Base-by-base conservation (phyloP, 495 filamentous ascomycete genomes). In the Trichoderma asperelloides region DNA sequence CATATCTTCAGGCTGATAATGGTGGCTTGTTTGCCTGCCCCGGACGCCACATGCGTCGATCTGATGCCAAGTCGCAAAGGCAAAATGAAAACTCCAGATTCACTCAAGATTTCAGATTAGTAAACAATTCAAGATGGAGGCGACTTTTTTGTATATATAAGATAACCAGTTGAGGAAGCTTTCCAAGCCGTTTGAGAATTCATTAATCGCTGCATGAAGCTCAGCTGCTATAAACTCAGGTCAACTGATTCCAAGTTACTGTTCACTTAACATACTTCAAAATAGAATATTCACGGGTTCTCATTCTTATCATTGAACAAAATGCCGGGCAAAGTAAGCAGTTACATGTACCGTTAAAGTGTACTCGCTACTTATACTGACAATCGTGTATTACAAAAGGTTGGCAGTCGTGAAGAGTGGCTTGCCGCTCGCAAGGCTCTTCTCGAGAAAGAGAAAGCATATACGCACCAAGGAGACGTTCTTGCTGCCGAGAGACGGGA, bases 381-480 rank as follows among this genome's bases (percentile, higher is more conserved):
- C 25, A 12, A 28, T 30, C 16, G 11, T 28, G 0, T 25, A 16
- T 16, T 16, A 13, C 4, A 60, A 27, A 60, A 78, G 74, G 65
- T 76, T 30, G 73, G 71, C 11, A 69, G 68, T n/a, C 69, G 45
- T 3, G 73, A 75, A 28, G 78, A 82, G 69, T 82, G 75, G 73
- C 67, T 74, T 55, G 43, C 65, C n/a, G 77, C 78, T 21, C 80
- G 78, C 43, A 71, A 73, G n/a, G 67, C 72, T 1, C 76, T 81
- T 45, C 76, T 81, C 66, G 65, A 67, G 2, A 73, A 80, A 67
- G 80, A 82, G 64, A 81, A 79, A 71, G 78, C 69, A 8, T 69
- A 72, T 23, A 74, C 72, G 6, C 75, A 65, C 11, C 69, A 73
- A 18, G 68, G 67, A 60, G 75, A 77, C 62, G 68, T 65, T 13